These are phyloP conservation scores for Bertia moriformis DNA, from an alignment of 2,329 filamentous ascomycete genomes.

Conservation along the genomic window DNA sequence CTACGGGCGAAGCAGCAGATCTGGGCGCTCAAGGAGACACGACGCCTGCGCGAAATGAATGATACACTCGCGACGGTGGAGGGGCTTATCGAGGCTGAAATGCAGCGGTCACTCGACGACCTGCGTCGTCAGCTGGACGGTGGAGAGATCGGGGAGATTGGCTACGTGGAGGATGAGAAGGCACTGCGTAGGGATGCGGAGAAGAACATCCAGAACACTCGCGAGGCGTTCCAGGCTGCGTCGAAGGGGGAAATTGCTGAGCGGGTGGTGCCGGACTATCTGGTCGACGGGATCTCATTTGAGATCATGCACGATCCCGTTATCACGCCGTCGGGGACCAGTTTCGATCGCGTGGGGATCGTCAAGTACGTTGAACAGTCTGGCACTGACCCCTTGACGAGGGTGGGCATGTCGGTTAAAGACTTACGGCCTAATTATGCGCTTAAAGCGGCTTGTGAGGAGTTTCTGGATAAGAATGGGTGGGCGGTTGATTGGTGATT, in stretches of 20 bases:
- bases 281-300: constrained; percentile 30
- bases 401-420: background rate
- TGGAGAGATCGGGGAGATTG: constrained; percentile 24
- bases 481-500: background rate
- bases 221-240: constrained; percentile 23
- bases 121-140: constrained; percentile 15
- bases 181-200: constrained; percentile 18
- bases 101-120: constrained; percentile 16
- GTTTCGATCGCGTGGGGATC: constrained; percentile 1
- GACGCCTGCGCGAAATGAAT: constrained; percentile 24
- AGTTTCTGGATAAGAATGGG: constrained; percentile 1
- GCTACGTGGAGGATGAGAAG: constrained; percentile 26
- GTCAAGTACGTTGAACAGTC: constrained; percentile 1
- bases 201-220: constrained; percentile 20
- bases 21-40: constrained; percentile 40
- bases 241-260: constrained; percentile 22
- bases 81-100: constrained; percentile 19
- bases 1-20: constrained; percentile 48
- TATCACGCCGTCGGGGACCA: constrained; percentile 13
- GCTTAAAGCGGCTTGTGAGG: background rate
- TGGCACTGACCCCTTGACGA: background rate
- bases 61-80: constrained; percentile 24
- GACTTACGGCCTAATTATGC: constrained; percentile 1
- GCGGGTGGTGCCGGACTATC: constrained; percentile 28
- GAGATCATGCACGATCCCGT: constrained; percentile 34